These are phyloP conservation scores for Xerocomus minutiporus DNA, from an alignment of 1,284 basidiomycete genomes.

Conservation along the genomic window DNA sequence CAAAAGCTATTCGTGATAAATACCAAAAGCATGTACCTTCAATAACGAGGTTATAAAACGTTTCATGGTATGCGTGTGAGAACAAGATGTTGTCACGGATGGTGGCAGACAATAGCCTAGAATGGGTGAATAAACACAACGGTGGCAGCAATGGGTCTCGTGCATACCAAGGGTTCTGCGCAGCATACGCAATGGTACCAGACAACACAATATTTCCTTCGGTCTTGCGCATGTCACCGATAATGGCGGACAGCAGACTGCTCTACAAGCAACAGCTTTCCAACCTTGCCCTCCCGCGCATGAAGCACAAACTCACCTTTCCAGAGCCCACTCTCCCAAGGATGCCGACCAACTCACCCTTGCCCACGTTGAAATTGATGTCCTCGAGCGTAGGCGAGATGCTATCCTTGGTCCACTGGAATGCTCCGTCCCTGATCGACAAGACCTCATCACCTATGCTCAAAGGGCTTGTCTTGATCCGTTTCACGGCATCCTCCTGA, in stretches of 20 bases:
- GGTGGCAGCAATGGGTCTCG: background rate
- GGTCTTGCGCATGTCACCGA: conserved; percentile 83
- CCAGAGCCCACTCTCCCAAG: conserved; percentile 91
- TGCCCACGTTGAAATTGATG: conserved; percentile 71
- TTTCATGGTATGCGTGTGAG: conserved; percentile 82
- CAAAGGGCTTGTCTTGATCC: conserved; percentile 43
- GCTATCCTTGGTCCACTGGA: conserved; percentile 66
- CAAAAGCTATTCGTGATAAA: background rate
- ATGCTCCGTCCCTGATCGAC: conserved; percentile 69
- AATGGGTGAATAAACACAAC: background rate
- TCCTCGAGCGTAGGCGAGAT: conserved; percentile 67
- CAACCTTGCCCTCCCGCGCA: background rate
- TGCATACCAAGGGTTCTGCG: conserved; percentile 81
- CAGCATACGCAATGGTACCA: conserved; percentile 84
- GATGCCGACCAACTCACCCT: conserved; percentile 85
- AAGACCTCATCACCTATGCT: conserved; percentile 66
- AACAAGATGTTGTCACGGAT: conserved; percentile 89
- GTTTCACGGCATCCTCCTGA: conserved; percentile 65
- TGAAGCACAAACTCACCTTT: conserved; percentile 50
- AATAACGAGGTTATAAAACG: conserved; percentile 69
- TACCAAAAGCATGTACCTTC: conserved; percentile 48
- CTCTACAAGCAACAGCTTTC: conserved; percentile 39
- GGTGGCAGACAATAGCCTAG: conserved; percentile 77
- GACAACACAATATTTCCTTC: conserved; percentile 71
- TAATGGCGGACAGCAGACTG: conserved; percentile 69